A percentile compares a stretch with the other conserved stretches of the same genome.
phyloP scores from a whole-genome alignment of 2,329 filamentous ascomycete genomes.

The Cryphonectria nitschkei region DNA sequence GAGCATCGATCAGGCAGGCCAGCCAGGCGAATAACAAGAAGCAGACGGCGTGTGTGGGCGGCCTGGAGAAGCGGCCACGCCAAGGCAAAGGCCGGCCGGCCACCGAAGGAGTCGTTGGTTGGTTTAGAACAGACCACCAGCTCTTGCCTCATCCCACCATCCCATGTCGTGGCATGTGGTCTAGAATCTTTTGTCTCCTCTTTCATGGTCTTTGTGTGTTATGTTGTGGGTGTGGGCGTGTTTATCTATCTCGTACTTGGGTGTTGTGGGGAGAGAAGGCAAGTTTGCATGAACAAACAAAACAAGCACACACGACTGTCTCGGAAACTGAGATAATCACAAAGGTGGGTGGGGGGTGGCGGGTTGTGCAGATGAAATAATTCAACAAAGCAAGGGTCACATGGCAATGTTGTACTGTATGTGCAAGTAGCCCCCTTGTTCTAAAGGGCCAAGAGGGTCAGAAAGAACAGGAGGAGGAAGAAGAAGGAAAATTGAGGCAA shows the following conservation, averaged over 20 bases:
- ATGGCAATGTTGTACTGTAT: neutral
- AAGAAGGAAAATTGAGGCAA: neutral
- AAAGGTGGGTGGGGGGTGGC: neutral
- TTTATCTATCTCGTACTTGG: neutral
- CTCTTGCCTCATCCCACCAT: slow-evolving; percentile 2
- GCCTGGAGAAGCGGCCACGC: slow-evolving; percentile 1
- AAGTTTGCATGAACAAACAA: neutral
- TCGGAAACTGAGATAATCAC: neutral
- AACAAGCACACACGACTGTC: neutral
- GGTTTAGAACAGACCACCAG: slow-evolving; percentile 10
- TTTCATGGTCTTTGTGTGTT: neutral
- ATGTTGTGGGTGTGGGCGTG: neutral
- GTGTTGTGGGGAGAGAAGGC: neutral
- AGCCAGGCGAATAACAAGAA: neutral
- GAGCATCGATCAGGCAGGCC: too few species aligned
- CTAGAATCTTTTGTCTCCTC: neutral
- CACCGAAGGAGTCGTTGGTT: slow-evolving; percentile 13
- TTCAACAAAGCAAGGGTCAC: neutral
- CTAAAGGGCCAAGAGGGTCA: neutral
- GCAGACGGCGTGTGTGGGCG: neutral
- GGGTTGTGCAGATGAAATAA: neutral
- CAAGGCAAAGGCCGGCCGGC: neutral
- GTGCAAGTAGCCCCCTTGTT: neutral
- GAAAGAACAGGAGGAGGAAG: neutral
- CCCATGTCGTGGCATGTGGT: neutral